These are phyloP conservation scores for Peronospora destructor DNA, from an alignment of 352 stramenopile genomes.

Conservation along the genomic window DNA sequence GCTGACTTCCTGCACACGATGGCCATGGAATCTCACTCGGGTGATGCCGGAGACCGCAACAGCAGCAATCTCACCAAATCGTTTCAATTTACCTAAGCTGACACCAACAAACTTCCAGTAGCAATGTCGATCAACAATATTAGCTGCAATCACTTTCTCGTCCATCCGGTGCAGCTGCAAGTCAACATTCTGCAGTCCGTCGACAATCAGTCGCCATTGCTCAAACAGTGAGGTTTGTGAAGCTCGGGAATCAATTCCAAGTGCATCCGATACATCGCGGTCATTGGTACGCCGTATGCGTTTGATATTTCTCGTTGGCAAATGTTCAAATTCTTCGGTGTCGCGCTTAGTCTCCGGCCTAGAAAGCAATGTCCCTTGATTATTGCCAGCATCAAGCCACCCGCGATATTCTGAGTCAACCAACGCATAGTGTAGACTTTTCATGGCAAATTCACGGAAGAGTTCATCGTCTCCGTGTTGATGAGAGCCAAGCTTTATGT, in stretches of 20 bases:
- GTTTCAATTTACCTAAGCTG: constrained; percentile 15
- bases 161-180: constrained; percentile 25
- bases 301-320: constrained; percentile 8
- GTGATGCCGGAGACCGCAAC: constrained; percentile 25
- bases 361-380: not conserved
- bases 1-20: constrained; percentile 11
- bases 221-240: constrained; percentile 15
- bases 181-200: constrained; percentile 32
- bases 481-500: constrained; percentile 8
- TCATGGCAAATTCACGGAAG: constrained; percentile 25
- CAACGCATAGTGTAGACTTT: constrained; percentile 35
- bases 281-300: constrained; percentile 10
- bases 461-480: constrained; percentile 4
- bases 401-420: constrained; percentile 28
- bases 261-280: constrained; percentile 9
- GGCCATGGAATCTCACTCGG: constrained; percentile 22
- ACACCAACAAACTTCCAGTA: constrained; percentile 28
- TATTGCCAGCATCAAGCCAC: constrained; percentile 4
- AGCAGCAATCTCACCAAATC: constrained; percentile 13
- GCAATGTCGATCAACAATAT: constrained; percentile 13
- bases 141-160: constrained; percentile 8
- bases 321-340: not conserved
- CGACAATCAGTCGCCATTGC: constrained; percentile 32
- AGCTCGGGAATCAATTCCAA: not conserved
- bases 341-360: not conserved